A percentile compares a stretch with the other conserved stretches of the same genome.
Conservation (phyloP, 192 early-diverging fungal species). For the Linnemannia zychae region DNA sequence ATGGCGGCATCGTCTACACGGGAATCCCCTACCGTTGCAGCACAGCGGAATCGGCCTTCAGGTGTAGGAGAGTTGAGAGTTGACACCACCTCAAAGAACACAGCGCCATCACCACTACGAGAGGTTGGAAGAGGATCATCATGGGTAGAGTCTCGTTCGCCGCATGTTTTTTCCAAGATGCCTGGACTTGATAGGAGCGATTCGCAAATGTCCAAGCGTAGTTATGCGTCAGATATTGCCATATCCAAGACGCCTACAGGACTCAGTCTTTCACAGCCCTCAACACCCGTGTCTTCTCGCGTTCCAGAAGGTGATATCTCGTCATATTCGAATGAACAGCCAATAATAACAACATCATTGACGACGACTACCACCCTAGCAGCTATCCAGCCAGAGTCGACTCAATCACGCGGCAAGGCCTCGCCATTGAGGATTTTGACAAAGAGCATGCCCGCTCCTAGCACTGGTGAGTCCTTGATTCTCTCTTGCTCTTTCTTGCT, state of each 20-base stretch:
- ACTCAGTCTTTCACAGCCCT: not conserved
- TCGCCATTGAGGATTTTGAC: constrained; percentile 11
- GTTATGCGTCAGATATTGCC: constrained; percentile 36
- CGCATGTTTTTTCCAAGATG: not conserved
- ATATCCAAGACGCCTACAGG: not conserved
- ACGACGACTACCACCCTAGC: not conserved
- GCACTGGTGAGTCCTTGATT: not conserved
- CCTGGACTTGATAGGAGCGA: constrained; percentile 11
- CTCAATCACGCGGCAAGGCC: not conserved
- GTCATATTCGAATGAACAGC: not conserved
- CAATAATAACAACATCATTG: no score
- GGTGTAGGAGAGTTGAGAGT: not conserved
- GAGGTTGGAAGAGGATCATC: not conserved
- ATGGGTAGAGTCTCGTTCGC: not conserved
- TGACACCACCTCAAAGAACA: not conserved
- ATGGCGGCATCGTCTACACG: constrained; percentile 23
- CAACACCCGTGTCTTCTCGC: not conserved
- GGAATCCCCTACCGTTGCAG: no score
- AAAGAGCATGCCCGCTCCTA: not conserved
- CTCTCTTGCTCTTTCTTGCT: not conserved
- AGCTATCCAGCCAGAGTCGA: not conserved
- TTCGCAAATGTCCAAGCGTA: constrained; percentile 28
- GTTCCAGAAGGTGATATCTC: not conserved
- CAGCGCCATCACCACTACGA: not conserved
- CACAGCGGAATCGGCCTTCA: not conserved